These are phyloP conservation scores for Aaosphaeria arxii DNA, from an alignment of 2,329 filamentous ascomycete species.

Conservation along the genomic window DNA sequence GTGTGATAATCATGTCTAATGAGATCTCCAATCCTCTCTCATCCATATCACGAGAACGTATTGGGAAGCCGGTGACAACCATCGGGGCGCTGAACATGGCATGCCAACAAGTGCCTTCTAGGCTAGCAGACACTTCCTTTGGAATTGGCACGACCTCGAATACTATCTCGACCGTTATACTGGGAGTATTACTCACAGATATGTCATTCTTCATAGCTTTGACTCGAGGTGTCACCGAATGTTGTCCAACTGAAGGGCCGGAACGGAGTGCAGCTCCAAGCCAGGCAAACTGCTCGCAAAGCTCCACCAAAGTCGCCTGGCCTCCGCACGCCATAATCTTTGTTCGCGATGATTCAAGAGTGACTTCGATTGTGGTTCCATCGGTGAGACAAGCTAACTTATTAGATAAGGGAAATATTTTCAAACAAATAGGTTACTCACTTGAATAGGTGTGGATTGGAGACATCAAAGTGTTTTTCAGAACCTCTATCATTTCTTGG, in stretches of 20 bases:
- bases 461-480: no score
- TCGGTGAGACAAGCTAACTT: background rate
- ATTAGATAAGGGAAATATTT: no score
- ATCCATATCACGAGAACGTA: conserved; percentile 1
- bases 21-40: conserved; percentile 3
- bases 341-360: no score
- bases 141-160: no score
- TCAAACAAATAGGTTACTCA: no score
- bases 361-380: no score
- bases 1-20: conserved; percentile 1
- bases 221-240: background rate
- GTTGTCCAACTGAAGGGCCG: background rate
- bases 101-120: conserved; percentile 2
- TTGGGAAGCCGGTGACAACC: conserved; percentile 3
- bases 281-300: conserved; percentile 2
- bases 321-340: no score
- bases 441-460: no score
- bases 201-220: background rate
- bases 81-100: conserved; percentile 2
- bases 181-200: no score
- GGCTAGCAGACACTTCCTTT: no score
- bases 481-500: background rate
- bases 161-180: no score
- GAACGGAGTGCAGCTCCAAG: conserved; percentile 1
- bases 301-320: background rate